Percentiles rank a stretch among this genome's conserved stretches.
Conservation (phyloP, 306 rosid genomes). For the Lotus japonicus region DNA sequence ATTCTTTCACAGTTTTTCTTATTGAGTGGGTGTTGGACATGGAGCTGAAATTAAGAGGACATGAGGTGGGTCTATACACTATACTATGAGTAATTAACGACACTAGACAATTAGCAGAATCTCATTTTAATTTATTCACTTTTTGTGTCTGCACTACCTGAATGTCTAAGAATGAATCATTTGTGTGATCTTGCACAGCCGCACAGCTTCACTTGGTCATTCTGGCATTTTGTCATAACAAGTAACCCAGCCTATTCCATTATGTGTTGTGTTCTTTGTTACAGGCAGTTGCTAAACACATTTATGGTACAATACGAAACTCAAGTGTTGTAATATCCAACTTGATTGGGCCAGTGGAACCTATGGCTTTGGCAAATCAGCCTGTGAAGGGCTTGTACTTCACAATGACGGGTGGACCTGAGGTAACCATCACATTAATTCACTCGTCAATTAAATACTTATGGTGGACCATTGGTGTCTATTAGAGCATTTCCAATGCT, state of each 20-base stretch:
- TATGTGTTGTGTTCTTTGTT: background rate
- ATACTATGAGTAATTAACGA: background rate
- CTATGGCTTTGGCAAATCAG: slow-evolving; percentile 38
- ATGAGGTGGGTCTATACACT: slow-evolving; percentile 25
- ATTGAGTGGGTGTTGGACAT: slow-evolving; percentile 17
- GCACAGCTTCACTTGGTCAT: no score
- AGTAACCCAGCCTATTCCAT: background rate
- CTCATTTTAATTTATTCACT: no score
- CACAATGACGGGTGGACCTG: slow-evolving; percentile 28
- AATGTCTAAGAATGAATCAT: no score
- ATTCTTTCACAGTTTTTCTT: slow-evolving; percentile 28
- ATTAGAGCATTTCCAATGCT: no score
- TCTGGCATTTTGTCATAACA: no score
- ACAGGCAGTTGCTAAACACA: slow-evolving; percentile 37
- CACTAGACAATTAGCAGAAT: no score
- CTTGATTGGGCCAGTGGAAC: slow-evolving; percentile 48
- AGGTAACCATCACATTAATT: slow-evolving; percentile 23
- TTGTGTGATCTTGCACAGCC: no score
- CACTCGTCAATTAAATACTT: no score
- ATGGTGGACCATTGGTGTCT: no score
- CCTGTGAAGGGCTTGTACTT: slow-evolving; percentile 39
- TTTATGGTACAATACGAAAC: slow-evolving; percentile 22
- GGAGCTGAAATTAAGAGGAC: slow-evolving; percentile 40
- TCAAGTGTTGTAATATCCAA: slow-evolving; percentile 41
- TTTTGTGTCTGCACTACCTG: no score